Percentiles rank a stretch among this genome's conserved stretches.
Evolutionary conservation across 75 land plant genomes (phyloP).

Genomic region (Sequoiadendron giganteum): DNA sequence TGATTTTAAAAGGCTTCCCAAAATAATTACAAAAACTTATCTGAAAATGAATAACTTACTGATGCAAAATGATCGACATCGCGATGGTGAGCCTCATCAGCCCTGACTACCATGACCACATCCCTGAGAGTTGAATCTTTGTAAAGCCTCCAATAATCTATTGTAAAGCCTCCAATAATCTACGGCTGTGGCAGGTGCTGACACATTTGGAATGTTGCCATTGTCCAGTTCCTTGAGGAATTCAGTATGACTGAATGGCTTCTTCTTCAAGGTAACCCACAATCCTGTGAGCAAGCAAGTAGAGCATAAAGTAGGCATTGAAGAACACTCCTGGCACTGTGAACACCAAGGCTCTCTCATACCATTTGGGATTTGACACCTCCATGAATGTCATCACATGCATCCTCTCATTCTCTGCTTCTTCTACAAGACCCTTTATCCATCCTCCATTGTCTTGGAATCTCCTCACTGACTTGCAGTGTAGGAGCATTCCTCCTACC

Average conservation of each 20-base stretch:
- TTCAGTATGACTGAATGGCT: conserved; percentile 74
- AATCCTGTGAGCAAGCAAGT: conserved; percentile 57
- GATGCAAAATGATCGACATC: conserved; percentile 87
- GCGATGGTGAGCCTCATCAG: conserved; percentile 87
- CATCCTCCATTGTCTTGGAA: conserved; percentile 90
- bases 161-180: conserved; percentile 94
- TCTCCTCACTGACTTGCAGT: conserved; percentile 66
- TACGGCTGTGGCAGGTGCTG: conserved; percentile 82
- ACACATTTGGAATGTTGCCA: conserved; percentile 58
- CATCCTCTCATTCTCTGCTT: too few species aligned
- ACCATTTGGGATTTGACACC: conserved; percentile 74
- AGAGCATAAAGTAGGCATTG: conserved; percentile 74
- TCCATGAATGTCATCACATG: conserved; percentile 96
- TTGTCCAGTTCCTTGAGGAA: conserved; percentile 70
- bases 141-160: too few species aligned
- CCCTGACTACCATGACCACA: conserved; percentile 70
- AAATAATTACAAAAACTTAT: background rate
- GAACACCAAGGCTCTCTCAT: conserved; percentile 68
- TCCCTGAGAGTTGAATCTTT: conserved; percentile 57
- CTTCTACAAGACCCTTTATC: too few species aligned
- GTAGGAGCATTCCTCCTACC: conserved; percentile 88
- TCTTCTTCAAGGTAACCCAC: conserved; percentile 87
- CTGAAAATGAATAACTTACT: conserved; percentile 22
- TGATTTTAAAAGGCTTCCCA: background rate
- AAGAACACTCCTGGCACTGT: conserved; percentile 79